These are phyloP conservation scores for Suillus lakei DNA, from an alignment of 768 basidiomycete genomes.

Conservation along the genomic window DNA sequence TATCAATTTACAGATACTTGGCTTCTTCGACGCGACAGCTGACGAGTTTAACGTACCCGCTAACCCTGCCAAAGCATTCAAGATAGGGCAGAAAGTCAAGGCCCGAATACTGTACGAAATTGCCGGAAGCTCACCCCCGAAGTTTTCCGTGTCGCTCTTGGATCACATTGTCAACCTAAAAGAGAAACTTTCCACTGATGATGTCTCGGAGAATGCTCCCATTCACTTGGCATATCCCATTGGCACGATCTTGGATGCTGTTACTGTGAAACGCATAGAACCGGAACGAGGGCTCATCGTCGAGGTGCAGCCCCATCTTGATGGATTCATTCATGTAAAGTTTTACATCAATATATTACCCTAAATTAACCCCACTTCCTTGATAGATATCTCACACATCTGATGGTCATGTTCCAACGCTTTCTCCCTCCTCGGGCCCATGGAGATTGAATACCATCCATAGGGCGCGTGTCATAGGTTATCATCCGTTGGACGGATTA, in stretches of 20 bases:
- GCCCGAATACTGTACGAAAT: conserved; percentile 86
- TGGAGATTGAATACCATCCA: conserved; percentile 76
- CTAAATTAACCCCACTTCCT: conserved; percentile 13
- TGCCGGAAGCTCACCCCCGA: conserved; percentile 68
- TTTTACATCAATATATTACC: conserved; percentile 7
- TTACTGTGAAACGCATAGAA: conserved; percentile 76
- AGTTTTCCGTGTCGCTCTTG: conserved; percentile 80
- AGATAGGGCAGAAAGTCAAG: conserved; percentile 78
- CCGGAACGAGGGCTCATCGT: conserved; percentile 82
- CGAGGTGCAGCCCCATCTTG: conserved; percentile 58
- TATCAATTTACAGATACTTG: conserved; percentile 86
- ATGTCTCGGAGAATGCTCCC: conserved; percentile 26
- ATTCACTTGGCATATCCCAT: conserved; percentile 72
- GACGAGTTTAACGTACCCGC: conserved; percentile 78
- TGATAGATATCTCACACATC: conserved; percentile 86
- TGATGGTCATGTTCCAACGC: conserved; percentile 82
- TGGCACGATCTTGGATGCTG: conserved; percentile 74
- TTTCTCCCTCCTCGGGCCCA: conserved; percentile 73
- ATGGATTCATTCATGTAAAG: conserved; percentile 89
- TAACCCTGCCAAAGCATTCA: conserved; percentile 48
- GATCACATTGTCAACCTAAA: conserved; percentile 71
- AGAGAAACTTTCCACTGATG: conserved; percentile 32
- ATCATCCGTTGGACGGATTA: conserved; percentile 84
- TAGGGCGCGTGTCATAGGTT: conserved; percentile 77
- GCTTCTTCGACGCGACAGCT: conserved; percentile 90